Evolutionary conservation across 2,329 filamentous ascomycete species (phyloP).

Genomic region (Colletotrichum viniferum): DNA sequence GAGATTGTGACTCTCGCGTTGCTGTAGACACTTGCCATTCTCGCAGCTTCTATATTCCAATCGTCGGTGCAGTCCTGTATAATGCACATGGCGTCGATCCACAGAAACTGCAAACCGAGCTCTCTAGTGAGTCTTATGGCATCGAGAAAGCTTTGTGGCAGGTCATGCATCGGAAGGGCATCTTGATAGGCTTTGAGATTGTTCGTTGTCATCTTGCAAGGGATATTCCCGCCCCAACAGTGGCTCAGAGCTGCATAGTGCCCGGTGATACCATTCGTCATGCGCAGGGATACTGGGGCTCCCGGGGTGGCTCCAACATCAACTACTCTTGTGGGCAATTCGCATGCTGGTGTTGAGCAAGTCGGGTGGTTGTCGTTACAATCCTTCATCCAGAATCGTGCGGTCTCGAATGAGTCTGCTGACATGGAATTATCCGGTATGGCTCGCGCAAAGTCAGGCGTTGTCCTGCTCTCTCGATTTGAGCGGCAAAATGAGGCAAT

Average conservation of each 20-base stretch:
- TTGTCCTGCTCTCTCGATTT: neutral
- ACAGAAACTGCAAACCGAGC: conserved; percentile 30
- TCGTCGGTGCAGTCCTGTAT: conserved; percentile 27
- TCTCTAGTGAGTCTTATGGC: conserved; percentile 28
- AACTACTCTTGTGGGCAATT: neutral
- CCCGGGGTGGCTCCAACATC: rapidly evolving
- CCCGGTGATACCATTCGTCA: rapidly evolving
- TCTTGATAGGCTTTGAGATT: neutral
- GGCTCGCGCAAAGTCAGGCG: neutral
- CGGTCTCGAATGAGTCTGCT: neutral
- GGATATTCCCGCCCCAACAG: neutral
- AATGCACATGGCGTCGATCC: conserved; percentile 38
- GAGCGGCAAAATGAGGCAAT: neutral
- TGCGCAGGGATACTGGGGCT: neutral
- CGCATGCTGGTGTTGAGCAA: neutral
- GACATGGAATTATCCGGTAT: neutral
- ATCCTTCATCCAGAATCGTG: neutral
- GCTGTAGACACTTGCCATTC: conserved; percentile 22
- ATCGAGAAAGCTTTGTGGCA: conserved; percentile 29
- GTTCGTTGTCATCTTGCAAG: neutral
- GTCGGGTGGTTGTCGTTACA: neutral
- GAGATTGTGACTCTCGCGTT: conserved; percentile 21
- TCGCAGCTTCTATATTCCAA: conserved; percentile 19
- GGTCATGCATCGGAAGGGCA: neutral
- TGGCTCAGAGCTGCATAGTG: neutral